phyloP scores from a whole-genome alignment of 257 asterid genomes.

The Misopates orontium region DNA sequence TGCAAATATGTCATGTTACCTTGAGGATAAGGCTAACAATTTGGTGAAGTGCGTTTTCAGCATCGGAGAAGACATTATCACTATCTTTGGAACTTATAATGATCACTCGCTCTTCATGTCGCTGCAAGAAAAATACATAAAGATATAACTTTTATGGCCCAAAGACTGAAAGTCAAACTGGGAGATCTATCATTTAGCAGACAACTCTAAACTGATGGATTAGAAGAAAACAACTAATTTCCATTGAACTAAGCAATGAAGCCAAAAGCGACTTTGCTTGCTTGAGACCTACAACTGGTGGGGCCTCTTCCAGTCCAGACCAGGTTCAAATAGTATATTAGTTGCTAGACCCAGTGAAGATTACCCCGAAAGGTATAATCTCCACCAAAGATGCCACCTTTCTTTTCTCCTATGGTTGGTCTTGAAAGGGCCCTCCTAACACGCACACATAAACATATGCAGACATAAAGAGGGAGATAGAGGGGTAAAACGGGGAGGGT shows the following conservation, averaged over 20 bases:
- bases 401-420: constrained; percentile 5
- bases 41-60: constrained; percentile 97
- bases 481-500: constrained; percentile 15
- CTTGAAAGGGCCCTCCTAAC: constrained; percentile 10
- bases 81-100: constrained; percentile 88
- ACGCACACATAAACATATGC: constrained; percentile 15
- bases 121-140: constrained; percentile 42
- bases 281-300: constrained; percentile 3
- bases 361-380: constrained; percentile 16
- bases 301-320: constrained; percentile 2
- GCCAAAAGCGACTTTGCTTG: constrained; percentile 16
- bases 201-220: constrained; percentile 11
- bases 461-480: constrained; percentile 4
- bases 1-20: constrained; percentile 43
- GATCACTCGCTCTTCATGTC: constrained; percentile 91
- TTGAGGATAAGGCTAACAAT: constrained; percentile 77
- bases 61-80: constrained; percentile 65
- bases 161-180: constrained; percentile 11
- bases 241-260: constrained; percentile 24
- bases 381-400: constrained; percentile 25
- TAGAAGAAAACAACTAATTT: constrained; percentile 4
- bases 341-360: constrained; percentile 8
- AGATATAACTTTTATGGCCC: constrained; percentile 8
- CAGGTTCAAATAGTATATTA: constrained; percentile 13
- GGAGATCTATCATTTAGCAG: constrained; percentile 3